Evolutionary conservation across 208 protist genomes (phyloP), one percentile per base, ranked within the genome.

Genomic region (Crithidia expoeki): DNA sequence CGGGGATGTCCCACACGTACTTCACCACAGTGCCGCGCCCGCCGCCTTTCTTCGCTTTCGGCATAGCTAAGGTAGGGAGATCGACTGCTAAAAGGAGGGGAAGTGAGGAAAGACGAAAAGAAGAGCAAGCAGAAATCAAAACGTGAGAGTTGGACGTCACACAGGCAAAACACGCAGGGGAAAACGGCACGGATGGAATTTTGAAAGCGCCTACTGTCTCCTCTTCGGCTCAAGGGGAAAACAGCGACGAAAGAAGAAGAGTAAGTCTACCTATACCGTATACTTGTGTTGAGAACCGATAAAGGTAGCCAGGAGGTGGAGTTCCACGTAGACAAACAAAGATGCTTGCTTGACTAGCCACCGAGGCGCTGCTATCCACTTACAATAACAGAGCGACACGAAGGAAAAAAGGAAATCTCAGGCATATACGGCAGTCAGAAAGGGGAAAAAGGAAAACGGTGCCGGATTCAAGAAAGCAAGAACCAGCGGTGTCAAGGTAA

Each of bases 21-120:
- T 72, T 77, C 33, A 77, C 72, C 7, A 72, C 64, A 7, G 40
- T 77, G 28, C 72, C 72, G 9, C 72, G 72, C 5, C 72, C 47
- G 32, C 72, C 57, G n/a, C 72, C 72, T 34, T 77, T 77, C 64
- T 77, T 77, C 33, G 34, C 21, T 52, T 70, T 65, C 53, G 68
- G 46, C 67, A 69, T 70, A 44, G 25, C 42, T 36, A 44, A 30
- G 9, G 32, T 44, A 36, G 51, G 36, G n/a, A 55, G 19, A 71
- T 7, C 19, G 19, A n/a, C 9, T 28, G 4, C 27, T 64, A 30
- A 36, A 57, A 66, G 67, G 25, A 67, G 56, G 23, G 34, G 40
- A 28, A 60, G 4, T 49, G 11, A 60, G 28, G 23, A 27, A 6
- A 21, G 57, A 17, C 16, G 42, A 17, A 17, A 56, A 32, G 27